These are phyloP conservation scores for Adiantum capillusveneris DNA, from an alignment of 75 land plant species.

Conservation along the genomic window DNA sequence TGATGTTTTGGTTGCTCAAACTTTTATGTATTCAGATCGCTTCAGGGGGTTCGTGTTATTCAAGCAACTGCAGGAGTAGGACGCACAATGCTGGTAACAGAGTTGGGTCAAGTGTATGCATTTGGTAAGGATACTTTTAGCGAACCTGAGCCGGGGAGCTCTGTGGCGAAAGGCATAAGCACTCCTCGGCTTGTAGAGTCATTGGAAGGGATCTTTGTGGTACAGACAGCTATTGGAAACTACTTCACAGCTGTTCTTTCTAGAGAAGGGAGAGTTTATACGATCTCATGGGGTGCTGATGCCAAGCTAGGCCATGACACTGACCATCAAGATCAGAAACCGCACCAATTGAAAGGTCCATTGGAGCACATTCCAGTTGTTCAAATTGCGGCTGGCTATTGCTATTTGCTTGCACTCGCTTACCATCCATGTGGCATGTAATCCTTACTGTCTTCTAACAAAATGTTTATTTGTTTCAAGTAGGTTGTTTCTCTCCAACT, in stretches of 20 bases:
- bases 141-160: constrained; percentile 56
- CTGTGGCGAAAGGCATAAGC: constrained; percentile 37
- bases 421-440: constrained; percentile 79
- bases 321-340: constrained; percentile 53
- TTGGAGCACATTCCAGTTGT: constrained; percentile 77
- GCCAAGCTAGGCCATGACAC: constrained; percentile 72
- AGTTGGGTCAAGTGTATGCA: constrained; percentile 67
- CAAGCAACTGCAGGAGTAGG: constrained; percentile 83
- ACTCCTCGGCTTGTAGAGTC: constrained; percentile 70
- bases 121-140: constrained; percentile 85
- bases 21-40: constrained; percentile 37
- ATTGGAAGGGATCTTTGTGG: constrained; percentile 69
- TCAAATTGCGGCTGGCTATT: constrained; percentile 93
- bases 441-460: constrained; percentile 12
- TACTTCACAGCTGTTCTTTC: constrained; percentile 87
- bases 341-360: constrained; percentile 54
- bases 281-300: constrained; percentile 80
- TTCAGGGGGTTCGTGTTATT: constrained; percentile 69
- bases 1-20: constrained; percentile 7
- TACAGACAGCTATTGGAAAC: constrained; percentile 84
- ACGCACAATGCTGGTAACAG: constrained; percentile 75
- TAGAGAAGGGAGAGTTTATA: constrained; percentile 76
- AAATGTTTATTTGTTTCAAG: neutral
- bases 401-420: constrained; percentile 72
- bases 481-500: neutral